Base-by-base conservation (phyloP, 2,329 filamentous ascomycete species). In the Keithomyces neogunnii region DNA sequence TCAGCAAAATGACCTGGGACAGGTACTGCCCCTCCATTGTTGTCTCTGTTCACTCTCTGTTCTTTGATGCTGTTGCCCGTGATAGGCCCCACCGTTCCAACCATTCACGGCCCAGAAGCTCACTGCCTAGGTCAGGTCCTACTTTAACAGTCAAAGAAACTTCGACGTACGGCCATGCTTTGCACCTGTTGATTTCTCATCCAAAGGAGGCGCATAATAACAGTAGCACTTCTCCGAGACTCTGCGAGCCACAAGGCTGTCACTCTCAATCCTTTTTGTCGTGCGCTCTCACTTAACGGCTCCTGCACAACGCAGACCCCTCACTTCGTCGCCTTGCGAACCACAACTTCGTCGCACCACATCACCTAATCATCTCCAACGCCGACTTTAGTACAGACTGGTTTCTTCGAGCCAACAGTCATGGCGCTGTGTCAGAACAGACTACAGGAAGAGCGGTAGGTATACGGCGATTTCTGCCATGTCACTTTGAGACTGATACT, bases 371-470 rank as follows among this genome's bases (percentile, higher is more conserved):
- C 26, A 29, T 29, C 40, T 30, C 28, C 40, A 30, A 10, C 40
- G 6, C 9, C 40, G 6, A 10, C 28, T 7, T 5, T 26, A 30
- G 13, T 9, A 30, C 40, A 29, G 9, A 5, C 30, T 44, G 26
- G 26, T 11, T 13, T 10, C 10, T 33, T 36, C 30, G 39, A 57
- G 61, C 52, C 32, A 32, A 31, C 42, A 55, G 68, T 51, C 54
- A 96, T 96, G 89, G 86, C 90, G 60, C 80, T 97, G 49, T 96
- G 90, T 66, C 82, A 87, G 64, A 95, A 95, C 66, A 81, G 92
- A 55, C 78, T 96, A 39, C 86, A 89, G 58, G 90, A 95, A 70
- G 90, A 96, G 75, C 78, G 89, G 88, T 91, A 77, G 58, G 80
- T 70, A 31, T 33, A 43, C 13, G 46, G 4, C 6, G 45, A 13